These are phyloP conservation scores for Dictyostelium firmibasis DNA, from an alignment of 78 protist genomes.

Conservation along the genomic window DNA sequence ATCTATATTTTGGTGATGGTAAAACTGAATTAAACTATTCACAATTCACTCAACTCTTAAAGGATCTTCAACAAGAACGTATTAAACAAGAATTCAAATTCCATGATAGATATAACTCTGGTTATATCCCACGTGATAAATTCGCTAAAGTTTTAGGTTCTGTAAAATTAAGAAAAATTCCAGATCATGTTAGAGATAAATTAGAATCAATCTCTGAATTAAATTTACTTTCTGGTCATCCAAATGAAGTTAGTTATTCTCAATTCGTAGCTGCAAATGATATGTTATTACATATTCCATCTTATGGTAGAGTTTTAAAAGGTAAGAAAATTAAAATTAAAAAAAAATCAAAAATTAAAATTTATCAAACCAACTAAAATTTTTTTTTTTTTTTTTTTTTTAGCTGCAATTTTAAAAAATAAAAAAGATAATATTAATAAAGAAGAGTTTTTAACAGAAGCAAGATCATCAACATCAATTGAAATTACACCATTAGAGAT, in stretches of 20 bases:
- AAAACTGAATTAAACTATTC: conserved; percentile 49
- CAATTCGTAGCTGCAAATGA: conserved; percentile 75
- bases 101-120: conserved; percentile 21
- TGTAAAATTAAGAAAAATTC: conserved; percentile 59
- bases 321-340: not conserved
- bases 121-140: conserved; percentile 69
- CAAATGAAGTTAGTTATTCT: conserved; percentile 45
- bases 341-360: no score
- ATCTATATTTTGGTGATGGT: conserved; percentile 60
- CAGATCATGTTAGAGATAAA: conserved; percentile 46
- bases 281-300: conserved; percentile 69
- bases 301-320: conserved; percentile 61
- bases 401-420: conserved; percentile 29
- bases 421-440: conserved; percentile 28
- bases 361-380: no score
- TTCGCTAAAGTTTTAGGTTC: conserved; percentile 61
- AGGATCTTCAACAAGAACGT: conserved; percentile 77
- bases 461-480: conserved; percentile 41
- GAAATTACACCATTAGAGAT: conserved; percentile 78
- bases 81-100: conserved; percentile 69
- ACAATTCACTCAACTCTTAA: conserved; percentile 78
- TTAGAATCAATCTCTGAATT: conserved; percentile 42
- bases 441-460: conserved; percentile 69
- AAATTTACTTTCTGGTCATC: conserved; percentile 34
- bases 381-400: not conserved